Conservation (phyloP, 176 grass and related monocot species). For the Thinopyrum elongatum region DNA sequence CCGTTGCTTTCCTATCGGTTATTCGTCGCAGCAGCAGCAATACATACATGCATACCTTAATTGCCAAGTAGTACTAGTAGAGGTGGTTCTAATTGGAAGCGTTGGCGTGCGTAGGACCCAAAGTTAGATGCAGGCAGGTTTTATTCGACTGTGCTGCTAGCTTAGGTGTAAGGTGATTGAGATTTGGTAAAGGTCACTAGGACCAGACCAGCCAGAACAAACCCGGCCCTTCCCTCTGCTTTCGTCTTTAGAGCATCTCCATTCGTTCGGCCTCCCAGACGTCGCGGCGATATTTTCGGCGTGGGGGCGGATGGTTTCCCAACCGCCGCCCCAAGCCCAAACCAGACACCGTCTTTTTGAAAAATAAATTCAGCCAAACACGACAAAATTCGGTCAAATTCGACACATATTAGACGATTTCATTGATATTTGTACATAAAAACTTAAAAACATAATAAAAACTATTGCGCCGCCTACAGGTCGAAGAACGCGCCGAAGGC, state of each 20-base stretch:
- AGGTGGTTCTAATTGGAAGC: not conserved
- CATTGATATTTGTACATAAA: no score
- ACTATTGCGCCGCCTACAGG: no score
- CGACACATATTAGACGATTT: no score
- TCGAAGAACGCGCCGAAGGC: no score
- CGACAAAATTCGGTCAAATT: no score
- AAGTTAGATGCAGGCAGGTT: slow-evolving; percentile 41
- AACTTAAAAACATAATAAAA: no score
- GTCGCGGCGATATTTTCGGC: no score
- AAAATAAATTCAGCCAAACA: no score
- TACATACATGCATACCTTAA: slow-evolving; percentile 32
- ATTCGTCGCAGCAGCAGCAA: slow-evolving; percentile 3
- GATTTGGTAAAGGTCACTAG: slow-evolving; percentile 38
- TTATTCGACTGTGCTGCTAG: slow-evolving; percentile 24
- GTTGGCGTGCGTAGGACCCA: slow-evolving; percentile 49
- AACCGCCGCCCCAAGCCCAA: no score
- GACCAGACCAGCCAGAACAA: slow-evolving; percentile 35
- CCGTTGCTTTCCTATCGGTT: slow-evolving; percentile 39
- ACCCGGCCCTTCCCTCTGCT: not conserved
- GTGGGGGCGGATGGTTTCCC: no score
- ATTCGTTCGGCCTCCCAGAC: no score
- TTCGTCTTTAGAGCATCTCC: slow-evolving; percentile 19
- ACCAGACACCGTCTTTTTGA: no score
- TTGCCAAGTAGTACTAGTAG: slow-evolving; percentile 29
- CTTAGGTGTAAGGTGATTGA: slow-evolving; percentile 26